Evolutionary conservation across 495 filamentous ascomycete genomes (phyloP).

Genomic region (Tuber umbilicatum): DNA sequence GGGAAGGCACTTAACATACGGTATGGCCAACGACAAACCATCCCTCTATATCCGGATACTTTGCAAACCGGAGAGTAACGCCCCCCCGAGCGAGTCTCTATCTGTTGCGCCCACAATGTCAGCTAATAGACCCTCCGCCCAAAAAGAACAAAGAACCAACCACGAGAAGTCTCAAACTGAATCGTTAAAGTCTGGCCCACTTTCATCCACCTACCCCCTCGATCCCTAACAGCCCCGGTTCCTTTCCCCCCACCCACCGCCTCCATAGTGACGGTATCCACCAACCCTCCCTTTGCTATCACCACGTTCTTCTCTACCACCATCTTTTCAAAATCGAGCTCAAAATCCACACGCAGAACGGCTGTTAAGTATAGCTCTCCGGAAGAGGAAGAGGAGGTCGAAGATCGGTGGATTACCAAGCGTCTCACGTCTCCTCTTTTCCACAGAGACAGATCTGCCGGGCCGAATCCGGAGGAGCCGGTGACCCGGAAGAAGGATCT

Average conservation of each 20-base stretch:
- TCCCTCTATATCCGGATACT: too few species aligned
- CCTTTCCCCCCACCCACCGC: background rate
- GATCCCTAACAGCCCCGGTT: too few species aligned
- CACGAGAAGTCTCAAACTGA: background rate
- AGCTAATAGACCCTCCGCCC: background rate
- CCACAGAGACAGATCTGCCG: background rate
- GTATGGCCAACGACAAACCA: too few species aligned
- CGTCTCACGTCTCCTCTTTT: background rate
- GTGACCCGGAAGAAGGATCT: background rate
- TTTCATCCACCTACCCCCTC: background rate
- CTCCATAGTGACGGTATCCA: background rate
- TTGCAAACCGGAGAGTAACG: too few species aligned
- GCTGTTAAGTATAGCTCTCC: background rate
- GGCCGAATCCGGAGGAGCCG: background rate
- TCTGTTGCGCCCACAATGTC: background rate
- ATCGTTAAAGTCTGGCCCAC: background rate
- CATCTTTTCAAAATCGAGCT: background rate
- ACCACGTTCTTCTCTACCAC: background rate
- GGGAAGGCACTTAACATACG: too few species aligned
- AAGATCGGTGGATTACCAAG: background rate
- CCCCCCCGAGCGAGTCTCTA: background rate
- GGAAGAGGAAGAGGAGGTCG: background rate
- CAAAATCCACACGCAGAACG: background rate
- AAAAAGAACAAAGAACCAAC: background rate
- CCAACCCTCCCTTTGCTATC: background rate